phyloP scores from a whole-genome alignment of 306 rosid genomes.

The Pyrus betulifolia region DNA sequence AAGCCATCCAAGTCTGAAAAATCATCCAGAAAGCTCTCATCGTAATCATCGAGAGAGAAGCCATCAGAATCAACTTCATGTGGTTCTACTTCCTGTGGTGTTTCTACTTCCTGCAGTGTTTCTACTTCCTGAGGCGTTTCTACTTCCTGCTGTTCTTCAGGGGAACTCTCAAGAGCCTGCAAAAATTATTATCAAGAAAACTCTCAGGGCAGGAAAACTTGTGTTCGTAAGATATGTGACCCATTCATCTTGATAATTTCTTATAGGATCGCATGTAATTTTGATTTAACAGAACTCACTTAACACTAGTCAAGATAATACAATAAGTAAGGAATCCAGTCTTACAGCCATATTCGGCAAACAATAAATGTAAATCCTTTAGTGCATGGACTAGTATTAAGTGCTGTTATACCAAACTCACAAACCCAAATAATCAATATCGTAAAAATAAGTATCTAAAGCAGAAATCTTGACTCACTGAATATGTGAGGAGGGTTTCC shows the following conservation, averaged over 20 bases:
- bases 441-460: neutral
- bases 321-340: no score
- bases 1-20: slow-evolving; percentile 49
- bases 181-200: neutral
- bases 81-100: slow-evolving; percentile 7
- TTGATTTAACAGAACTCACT: no score
- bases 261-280: no score
- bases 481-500: slow-evolving; percentile 67
- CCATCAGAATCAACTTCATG: slow-evolving; percentile 44
- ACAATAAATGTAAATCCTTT: no score
- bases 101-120: no score
- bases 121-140: no score
- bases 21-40: slow-evolving; percentile 47
- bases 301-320: no score
- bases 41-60: slow-evolving; percentile 37
- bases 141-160: slow-evolving; percentile 30
- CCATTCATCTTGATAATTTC: neutral
- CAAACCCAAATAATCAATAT: neutral
- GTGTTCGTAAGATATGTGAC: neutral
- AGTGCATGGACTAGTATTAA: neutral
- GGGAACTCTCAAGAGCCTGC: slow-evolving; percentile 61
- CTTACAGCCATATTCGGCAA: no score
- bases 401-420: neutral
- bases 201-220: neutral
- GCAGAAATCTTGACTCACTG: slow-evolving; percentile 47